Percentiles rank a stretch among this genome's conserved stretches.
Evolutionary conservation across 768 basidiomycete species (phyloP).

Genomic region (Porpolomopsis calyptriformis): DNA sequence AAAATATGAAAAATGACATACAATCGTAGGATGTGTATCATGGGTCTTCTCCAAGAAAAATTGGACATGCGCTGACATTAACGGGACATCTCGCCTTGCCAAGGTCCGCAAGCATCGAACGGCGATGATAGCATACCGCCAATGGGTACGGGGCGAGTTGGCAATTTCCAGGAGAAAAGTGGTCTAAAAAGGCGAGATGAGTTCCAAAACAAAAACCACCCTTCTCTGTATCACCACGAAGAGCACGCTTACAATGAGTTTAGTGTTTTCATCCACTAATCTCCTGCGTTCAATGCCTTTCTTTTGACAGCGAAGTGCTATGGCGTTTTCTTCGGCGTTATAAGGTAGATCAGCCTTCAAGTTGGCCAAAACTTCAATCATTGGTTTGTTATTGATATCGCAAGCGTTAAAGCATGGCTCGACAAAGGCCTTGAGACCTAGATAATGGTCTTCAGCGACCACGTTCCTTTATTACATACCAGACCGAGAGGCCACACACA

Average conservation of each 20-base stretch:
- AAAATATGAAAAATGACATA: conserved; percentile 23
- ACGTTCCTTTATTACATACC: conserved; percentile 1
- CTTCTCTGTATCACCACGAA: conserved; percentile 8
- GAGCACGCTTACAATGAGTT: conserved; percentile 32
- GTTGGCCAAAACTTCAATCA: conserved; percentile 27
- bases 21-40: conserved; percentile 58
- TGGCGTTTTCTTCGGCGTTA: conserved; percentile 23
- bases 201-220: neutral
- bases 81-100: conserved; percentile 51
- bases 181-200: conserved; percentile 19
- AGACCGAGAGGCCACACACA: conserved; percentile 29
- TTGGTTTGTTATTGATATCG: conserved; percentile 33
- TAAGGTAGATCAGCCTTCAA: conserved; percentile 29
- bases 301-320: conserved; percentile 32
- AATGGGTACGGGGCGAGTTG: conserved; percentile 54
- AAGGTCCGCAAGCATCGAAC: conserved; percentile 57
- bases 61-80: conserved; percentile 35
- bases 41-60: conserved; percentile 51
- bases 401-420: conserved; percentile 54
- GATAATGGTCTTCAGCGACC: neutral
- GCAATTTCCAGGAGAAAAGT: conserved; percentile 45
- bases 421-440: conserved; percentile 49
- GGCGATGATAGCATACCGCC: conserved; percentile 69
- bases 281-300: conserved; percentile 36
- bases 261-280: conserved; percentile 30